phyloP scores from a whole-genome alignment of 2,329 filamentous ascomycete genomes.

The Drechslera avenae region DNA sequence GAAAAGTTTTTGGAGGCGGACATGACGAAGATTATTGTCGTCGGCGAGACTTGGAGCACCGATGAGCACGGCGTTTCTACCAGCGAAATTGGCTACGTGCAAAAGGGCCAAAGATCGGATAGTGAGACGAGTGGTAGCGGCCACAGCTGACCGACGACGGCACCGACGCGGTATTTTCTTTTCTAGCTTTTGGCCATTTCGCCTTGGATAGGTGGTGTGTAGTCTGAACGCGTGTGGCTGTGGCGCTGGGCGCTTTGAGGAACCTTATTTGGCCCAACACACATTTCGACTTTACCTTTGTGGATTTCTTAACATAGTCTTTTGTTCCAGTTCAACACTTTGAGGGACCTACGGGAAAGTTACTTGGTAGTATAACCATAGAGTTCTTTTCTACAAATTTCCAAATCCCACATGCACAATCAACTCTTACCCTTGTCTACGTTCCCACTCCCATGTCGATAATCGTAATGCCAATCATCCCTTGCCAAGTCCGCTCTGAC shows the following conservation, averaged over 20 bases:
- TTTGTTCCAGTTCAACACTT: too few species aligned
- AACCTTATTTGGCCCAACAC: neutral
- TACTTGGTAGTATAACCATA: too few species aligned
- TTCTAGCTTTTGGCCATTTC: neutral
- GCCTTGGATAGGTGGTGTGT: neutral
- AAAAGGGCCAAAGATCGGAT: slow-evolving; percentile 15
- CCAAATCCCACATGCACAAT: neutral
- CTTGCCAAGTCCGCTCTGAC: slow-evolving; percentile 44
- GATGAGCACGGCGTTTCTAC: slow-evolving; percentile 18
- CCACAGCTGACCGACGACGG: slow-evolving; percentile 9
- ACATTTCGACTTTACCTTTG: too few species aligned
- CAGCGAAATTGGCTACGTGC: slow-evolving; percentile 7
- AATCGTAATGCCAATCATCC: slow-evolving; percentile 49
- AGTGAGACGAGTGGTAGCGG: slow-evolving; percentile 22
- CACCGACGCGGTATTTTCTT: neutral
- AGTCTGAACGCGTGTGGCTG: neutral
- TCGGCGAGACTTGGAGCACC: slow-evolving; percentile 33
- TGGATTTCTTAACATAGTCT: too few species aligned
- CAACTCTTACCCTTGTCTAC: neutral
- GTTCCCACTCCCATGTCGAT: slow-evolving; percentile 33
- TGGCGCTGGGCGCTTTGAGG: slow-evolving; percentile 4
- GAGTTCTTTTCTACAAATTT: too few species aligned
- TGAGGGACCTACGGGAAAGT: too few species aligned
- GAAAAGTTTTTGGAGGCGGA: slow-evolving; percentile 28
- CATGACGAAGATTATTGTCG: slow-evolving; percentile 30